Conservation (phyloP, 2,329 filamentous ascomycete species). For the Rhynchosporium graminicola region DNA sequence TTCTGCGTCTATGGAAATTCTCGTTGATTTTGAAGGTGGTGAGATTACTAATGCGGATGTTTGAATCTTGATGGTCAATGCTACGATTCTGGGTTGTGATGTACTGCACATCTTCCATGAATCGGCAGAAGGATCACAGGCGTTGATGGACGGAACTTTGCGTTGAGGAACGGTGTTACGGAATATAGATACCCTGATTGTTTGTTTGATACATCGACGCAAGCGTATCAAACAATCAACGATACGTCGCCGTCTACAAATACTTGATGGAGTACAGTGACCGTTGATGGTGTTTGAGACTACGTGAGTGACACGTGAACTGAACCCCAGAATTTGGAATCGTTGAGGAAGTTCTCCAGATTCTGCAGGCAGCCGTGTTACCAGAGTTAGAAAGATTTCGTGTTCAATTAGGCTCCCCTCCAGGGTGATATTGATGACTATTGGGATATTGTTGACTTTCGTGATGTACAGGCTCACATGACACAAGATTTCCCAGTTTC, state of each 20-base stretch:
- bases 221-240: not conserved
- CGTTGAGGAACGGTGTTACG: not conserved
- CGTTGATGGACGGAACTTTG: not conserved
- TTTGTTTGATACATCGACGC: not conserved
- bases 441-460: not conserved
- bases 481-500: constrained; percentile 9
- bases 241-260: not conserved
- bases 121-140: too few species aligned
- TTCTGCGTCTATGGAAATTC: too few species aligned
- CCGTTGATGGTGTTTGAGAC: not conserved
- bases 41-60: not conserved
- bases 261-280: not conserved
- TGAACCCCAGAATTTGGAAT: not conserved
- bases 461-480: not conserved
- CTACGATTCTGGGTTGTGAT: constrained; percentile 1
- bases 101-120: not conserved
- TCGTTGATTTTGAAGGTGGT: too few species aligned
- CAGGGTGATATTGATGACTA: not conserved
- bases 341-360: not conserved
- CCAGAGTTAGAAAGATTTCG: not conserved
- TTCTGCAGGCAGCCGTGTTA: constrained; percentile 1
- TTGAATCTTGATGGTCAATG: not conserved
- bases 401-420: not conserved
- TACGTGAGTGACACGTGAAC: not conserved
- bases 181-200: constrained; percentile 4